Base-by-base conservation (phyloP, 768 basidiomycete species). In the Suillus ampliporus region DNA sequence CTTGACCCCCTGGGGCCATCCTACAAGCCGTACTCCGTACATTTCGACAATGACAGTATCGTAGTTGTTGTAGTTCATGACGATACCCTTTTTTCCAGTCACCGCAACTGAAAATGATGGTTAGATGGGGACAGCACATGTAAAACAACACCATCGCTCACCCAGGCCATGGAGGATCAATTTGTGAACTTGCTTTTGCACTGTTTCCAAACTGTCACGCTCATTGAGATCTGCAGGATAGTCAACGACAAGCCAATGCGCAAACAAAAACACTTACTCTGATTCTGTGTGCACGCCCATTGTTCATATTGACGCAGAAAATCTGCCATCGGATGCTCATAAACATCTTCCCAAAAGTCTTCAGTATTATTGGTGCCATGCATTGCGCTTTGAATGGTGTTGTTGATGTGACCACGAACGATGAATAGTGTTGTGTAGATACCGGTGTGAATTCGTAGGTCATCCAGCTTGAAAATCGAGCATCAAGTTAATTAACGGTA, bases 1-100 rank as follows among this genome's bases (percentile, higher is more conserved):
- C 21, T 37, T 38, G 38, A 68, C 57, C 40, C 31, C 57, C 8
- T 48, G 37, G 7, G 67, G 69, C 63, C 67, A 68, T 5, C 67
- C 69, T 37, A 66, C 40, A 23, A 68, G 58, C 41, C 56, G 59
- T 5, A 70, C 65, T 14, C 57, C 41, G 34, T 65, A 52, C 4
- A 52, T 64, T 21, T 48, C 28, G 5, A 70, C 61, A 35, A 70
- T 65, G 0, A 56, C 19, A 1, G 38, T 61, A 38, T 67, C 43
- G 53, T 70, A 70, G 52, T 58, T 63, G 5, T 56, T 52, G 50
- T 67, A 68, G 61, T 65, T 67, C 69, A 70, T 68, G 15, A 8
- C 41, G 5, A 54, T 47, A 5, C 60, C 61, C 13, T 34, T 44
- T 14, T 40, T 54, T 15, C 38, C n/a, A 6, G 51, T 44, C 31